Base-by-base conservation (phyloP, 2,329 filamentous ascomycete genomes). In the Hymenoscyphus albidus region DNA sequence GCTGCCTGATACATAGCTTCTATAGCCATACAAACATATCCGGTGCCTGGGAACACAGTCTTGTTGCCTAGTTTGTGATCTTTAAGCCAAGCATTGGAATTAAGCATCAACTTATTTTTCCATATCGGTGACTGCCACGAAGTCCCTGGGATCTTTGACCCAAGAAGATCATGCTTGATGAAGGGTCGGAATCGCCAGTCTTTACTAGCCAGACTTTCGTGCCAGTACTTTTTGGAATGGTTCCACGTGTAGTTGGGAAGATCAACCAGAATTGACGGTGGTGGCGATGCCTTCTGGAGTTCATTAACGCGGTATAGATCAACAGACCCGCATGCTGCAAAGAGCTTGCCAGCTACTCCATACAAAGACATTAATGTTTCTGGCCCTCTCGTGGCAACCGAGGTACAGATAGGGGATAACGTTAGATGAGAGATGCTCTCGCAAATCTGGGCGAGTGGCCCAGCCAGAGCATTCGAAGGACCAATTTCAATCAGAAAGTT, bases 241-340 rank as follows among this genome's bases (percentile, higher is more conserved):
- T 85, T 82, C 82, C 83, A 86, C 1, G 79, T 76, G 64, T 85
- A 85, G 1, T 78, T 76, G 1, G 83, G 83, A 14, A 86, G 72
- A 42, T 70, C 77, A 0, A 76, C 27, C 5, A 85, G 48, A 31
- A 62, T 22, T 48, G 58, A 38, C 51, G 64, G 62, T 40, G 38
- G 9, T 27, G 27, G 27, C 5, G 38, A 10, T 10, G 13, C 13
- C 38, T 40, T 4, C 38, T 40, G 9, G 38, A 10, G 9, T 13
- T 40, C 9, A 13, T 40, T 40, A 13, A 40, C 7, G 9, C 38
- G 38, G 2, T 40, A 9, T 10, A 40, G 38, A 40, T 40, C 13
- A 2, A 40, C 13, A 9, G 38, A 13, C 7, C 9, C 38, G 13
- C 38, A 3, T 13, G 9, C 9, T 13, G 13, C 9, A 13, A 40